Evolutionary conservation across 2,329 filamentous ascomycete species (phyloP).

Genomic region (Aspergillus quadricinctus): DNA sequence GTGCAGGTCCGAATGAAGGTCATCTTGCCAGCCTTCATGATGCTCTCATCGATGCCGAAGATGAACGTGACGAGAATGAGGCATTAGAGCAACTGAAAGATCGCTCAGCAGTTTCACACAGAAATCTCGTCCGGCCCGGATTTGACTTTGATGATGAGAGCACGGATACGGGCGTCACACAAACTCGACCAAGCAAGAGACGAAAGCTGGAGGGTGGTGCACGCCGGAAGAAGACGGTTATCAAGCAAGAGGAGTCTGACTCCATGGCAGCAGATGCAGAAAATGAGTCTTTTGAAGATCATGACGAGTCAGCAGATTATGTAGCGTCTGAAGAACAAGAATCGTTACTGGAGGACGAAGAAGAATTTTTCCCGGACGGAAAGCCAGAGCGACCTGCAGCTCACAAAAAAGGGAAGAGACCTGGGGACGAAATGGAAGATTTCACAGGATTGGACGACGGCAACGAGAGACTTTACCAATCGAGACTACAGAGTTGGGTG

Average conservation of each 20-base stretch:
- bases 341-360: conserved; percentile 32
- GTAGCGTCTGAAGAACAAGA: conserved; percentile 28
- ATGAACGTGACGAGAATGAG: conserved; percentile 54
- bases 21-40: conserved; percentile 68
- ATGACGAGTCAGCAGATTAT: conserved; percentile 32
- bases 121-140: conserved; percentile 67
- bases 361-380: conserved; percentile 30
- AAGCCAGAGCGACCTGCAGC: conserved; percentile 13
- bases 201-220: conserved; percentile 25
- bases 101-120: conserved; percentile 59
- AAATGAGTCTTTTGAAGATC: conserved; percentile 22
- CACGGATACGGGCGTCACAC: conserved; percentile 22
- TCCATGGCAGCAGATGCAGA: background rate
- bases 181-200: conserved; percentile 29
- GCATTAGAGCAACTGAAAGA: conserved; percentile 40
- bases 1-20: conserved; percentile 54
- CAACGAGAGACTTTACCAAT: conserved; percentile 74
- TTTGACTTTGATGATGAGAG: conserved; percentile 54
- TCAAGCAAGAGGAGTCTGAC: conserved; percentile 5
- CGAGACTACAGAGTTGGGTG: conserved; percentile 71
- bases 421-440: conserved; percentile 49
- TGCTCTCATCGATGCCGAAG: conserved; percentile 76
- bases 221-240: background rate
- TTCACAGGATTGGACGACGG: conserved; percentile 76
- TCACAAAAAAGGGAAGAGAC: conserved; percentile 18